These are phyloP conservation scores for Hygrophorus russula DNA, from an alignment of 768 basidiomycete genomes.

Conservation along the genomic window DNA sequence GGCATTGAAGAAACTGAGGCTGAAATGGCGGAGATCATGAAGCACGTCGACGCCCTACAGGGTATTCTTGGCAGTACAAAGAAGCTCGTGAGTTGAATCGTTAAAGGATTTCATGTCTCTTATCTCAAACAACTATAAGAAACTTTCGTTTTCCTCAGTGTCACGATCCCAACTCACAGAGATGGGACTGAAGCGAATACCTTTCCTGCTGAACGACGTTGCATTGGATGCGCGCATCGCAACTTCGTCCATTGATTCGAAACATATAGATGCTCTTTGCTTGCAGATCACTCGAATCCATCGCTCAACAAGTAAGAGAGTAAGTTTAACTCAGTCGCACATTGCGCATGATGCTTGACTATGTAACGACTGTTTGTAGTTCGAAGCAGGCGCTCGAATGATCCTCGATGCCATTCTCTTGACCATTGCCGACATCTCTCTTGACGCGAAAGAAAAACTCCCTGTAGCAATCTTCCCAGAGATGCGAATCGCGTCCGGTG, in stretches of 20 bases:
- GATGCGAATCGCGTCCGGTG: constrained; percentile 15
- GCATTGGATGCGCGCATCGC: too few relatives aligned
- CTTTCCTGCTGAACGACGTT: too few relatives aligned
- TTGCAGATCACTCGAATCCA: too few relatives aligned
- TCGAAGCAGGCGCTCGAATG: constrained; percentile 17
- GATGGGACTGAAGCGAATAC: too few relatives aligned
- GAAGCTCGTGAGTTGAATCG: constrained; percentile 19
- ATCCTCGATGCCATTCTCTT: constrained; percentile 21
- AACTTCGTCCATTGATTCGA: too few relatives aligned
- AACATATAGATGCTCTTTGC: too few relatives aligned
- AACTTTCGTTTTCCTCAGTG: constrained; percentile 19
- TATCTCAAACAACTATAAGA: too few relatives aligned
- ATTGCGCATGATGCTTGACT: too few relatives aligned
- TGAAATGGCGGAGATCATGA: constrained; percentile 12
- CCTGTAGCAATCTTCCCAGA: constrained; percentile 19
- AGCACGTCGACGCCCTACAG: constrained; percentile 16
- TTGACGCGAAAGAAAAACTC: constrained; percentile 5
- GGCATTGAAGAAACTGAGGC: constrained; percentile 18
- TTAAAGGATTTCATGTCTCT: too few relatives aligned
- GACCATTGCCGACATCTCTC: constrained; percentile 15
- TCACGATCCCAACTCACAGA: constrained; percentile 16
- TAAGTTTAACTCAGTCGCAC: too few relatives aligned
- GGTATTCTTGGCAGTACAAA: constrained; percentile 16
- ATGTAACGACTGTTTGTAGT: constrained; percentile 14
- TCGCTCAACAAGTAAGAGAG: too few relatives aligned